Percentiles rank a stretch among this genome's conserved stretches.
Evolutionary conservation across 768 basidiomycete species (phyloP).

Genomic region (Phallus indusiatus): DNA sequence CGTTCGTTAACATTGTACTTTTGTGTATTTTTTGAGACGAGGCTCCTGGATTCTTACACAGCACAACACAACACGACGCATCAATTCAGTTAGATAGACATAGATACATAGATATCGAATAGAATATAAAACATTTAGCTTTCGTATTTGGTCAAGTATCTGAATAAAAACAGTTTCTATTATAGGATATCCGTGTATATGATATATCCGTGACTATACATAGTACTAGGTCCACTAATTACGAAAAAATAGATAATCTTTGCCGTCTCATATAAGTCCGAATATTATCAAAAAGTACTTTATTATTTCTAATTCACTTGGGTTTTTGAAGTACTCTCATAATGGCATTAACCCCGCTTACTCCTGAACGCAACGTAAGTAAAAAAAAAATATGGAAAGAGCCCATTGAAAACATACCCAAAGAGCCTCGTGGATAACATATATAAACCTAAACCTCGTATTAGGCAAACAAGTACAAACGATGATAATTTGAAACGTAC

Average conservation of each 20-base stretch:
- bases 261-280: too few relatives aligned
- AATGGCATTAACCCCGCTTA: constrained; percentile 26
- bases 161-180: not conserved
- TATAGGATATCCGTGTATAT: not conserved
- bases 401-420: constrained; percentile 11
- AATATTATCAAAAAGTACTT: too few relatives aligned
- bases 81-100: not conserved
- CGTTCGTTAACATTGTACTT: not conserved
- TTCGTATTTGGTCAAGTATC: too few relatives aligned
- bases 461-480: constrained; percentile 2
- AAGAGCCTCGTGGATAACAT: constrained; percentile 24
- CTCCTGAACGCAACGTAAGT: not conserved
- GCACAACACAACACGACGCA: too few relatives aligned
- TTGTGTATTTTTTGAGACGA: too few relatives aligned
- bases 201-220: not conserved
- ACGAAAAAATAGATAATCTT: too few relatives aligned
- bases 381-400: not conserved
- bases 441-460: constrained; percentile 19
- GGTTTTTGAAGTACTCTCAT: constrained; percentile 24
- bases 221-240: too few relatives aligned
- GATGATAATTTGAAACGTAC: constrained; percentile 12
- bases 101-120: too few relatives aligned
- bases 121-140: too few relatives aligned
- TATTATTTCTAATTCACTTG: constrained; percentile 15
- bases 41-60: too few relatives aligned